Evolutionary conservation across 495 filamentous ascomycete genomes (phyloP).

Genomic region (Neurospora sp.): DNA sequence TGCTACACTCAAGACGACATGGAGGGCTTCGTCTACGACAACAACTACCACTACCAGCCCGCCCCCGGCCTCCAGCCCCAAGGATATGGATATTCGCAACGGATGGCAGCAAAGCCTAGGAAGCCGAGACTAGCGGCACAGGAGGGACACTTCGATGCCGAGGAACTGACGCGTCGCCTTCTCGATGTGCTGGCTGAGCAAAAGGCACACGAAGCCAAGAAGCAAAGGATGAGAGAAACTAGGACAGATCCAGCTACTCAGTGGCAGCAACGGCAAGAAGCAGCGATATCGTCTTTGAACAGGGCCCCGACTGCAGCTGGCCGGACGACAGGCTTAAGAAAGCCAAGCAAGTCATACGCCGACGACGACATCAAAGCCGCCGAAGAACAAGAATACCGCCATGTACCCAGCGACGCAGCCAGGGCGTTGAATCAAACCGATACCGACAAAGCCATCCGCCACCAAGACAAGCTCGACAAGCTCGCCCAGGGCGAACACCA

Average conservation of each 20-base stretch:
- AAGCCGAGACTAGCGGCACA: slow-evolving; percentile 1
- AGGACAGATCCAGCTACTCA: slow-evolving; percentile 1
- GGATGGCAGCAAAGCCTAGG: slow-evolving; percentile 3
- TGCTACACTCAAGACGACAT: neutral
- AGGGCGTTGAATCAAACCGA: slow-evolving; percentile 38
- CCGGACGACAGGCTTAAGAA: slow-evolving; percentile 2
- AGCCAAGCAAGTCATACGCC: slow-evolving; percentile 4
- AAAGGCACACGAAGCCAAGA: slow-evolving; percentile 18
- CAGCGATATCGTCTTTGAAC: neutral
- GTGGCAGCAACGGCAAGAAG: neutral
- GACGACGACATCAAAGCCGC: slow-evolving; percentile 9
- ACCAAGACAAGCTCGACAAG: slow-evolving; percentile 7
- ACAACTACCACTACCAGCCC: slow-evolving; percentile 26
- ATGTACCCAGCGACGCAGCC: slow-evolving; percentile 38
- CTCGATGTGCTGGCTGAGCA: slow-evolving; percentile 35
- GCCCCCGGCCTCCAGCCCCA: slow-evolving; percentile 8
- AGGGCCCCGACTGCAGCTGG: slow-evolving; percentile 1
- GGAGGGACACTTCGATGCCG: slow-evolving; percentile 38
- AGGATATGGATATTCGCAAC: slow-evolving; percentile 13
- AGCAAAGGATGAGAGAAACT: slow-evolving; percentile 1
- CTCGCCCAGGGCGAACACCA: neutral
- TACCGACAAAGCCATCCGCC: slow-evolving; percentile 28
- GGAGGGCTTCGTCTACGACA: slow-evolving; percentile 22
- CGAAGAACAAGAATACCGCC: slow-evolving; percentile 16
- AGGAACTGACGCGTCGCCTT: slow-evolving; percentile 38